These are phyloP conservation scores for Lagenidium sp. DNA, from an alignment of 352 stramenopile species.

Conservation along the genomic window DNA sequence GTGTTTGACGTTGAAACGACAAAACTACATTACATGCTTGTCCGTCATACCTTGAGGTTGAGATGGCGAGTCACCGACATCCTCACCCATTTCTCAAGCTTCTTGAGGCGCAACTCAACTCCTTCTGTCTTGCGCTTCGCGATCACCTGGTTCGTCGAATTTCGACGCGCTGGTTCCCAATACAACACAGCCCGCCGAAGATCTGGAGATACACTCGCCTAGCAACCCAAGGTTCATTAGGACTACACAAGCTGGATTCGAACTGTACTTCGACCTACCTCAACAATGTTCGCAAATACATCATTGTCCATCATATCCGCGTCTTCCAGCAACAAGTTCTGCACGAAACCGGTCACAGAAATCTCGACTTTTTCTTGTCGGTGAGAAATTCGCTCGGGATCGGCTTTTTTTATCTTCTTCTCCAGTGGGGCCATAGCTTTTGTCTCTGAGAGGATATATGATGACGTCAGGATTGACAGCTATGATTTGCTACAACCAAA, in stretches of 20 bases:
- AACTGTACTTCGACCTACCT: slow-evolving; percentile 24
- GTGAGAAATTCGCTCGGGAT: slow-evolving; percentile 55
- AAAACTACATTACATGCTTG: neutral
- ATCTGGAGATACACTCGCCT: slow-evolving; percentile 65
- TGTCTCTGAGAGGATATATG: slow-evolving; percentile 24
- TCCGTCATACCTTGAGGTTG: slow-evolving; percentile 58
- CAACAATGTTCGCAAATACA: slow-evolving; percentile 24
- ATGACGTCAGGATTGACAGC: too few species aligned
- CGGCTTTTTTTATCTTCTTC: slow-evolving; percentile 57
- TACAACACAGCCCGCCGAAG: slow-evolving; percentile 55
- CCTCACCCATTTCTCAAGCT: slow-evolving; percentile 58
- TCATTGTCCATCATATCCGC: slow-evolving; percentile 17
- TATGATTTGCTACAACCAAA: too few species aligned
- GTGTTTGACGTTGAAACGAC: neutral
- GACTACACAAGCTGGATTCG: neutral
- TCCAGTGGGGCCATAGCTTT: slow-evolving; percentile 61
- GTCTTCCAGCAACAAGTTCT: slow-evolving; percentile 59
- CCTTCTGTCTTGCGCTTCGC: slow-evolving; percentile 64
- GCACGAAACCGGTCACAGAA: slow-evolving; percentile 54
- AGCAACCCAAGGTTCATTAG: neutral
- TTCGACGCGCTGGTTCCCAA: slow-evolving; percentile 59
- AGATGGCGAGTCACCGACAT: slow-evolving; percentile 61
- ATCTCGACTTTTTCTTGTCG: slow-evolving; percentile 65
- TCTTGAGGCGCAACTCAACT: slow-evolving; percentile 51
- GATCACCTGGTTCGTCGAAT: slow-evolving; percentile 64